Evolutionary conservation across 768 basidiomycete genomes (phyloP), one percentile per base, ranked within the genome.

Genomic region (Tremella yokohamensis): DNA sequence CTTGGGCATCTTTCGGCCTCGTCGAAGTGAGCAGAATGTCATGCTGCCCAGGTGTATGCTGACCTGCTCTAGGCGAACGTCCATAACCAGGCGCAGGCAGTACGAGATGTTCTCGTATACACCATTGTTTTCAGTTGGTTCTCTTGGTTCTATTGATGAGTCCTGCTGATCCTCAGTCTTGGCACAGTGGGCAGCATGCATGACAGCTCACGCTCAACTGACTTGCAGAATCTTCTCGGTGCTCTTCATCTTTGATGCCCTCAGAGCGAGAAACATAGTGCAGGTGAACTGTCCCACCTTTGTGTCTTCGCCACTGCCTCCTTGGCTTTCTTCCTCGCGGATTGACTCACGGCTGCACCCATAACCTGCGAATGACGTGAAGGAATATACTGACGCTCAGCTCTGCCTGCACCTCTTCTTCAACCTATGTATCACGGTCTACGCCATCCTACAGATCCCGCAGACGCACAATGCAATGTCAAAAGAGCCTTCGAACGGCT

Each of bases 171-270:
- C 6, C 11, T 4, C 29, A 34, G 29, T 34, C 29, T 34, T 34
- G 29, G 29, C 29, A 11, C 29, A 34, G 29, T 34, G 29, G 29
- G 29, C 19, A 12, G 48, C 22, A 40, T 18, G 19, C 38, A 19
- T 18, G 38, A 12, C 52, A 4, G 7, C 37, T 90, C 84, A 88
- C 87, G 11, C 11, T 92, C 90, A 16, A 16, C 42, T 53, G 69
- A 82, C 79, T 57, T 77, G 79, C 61, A 98, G 82, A 71, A 87
- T 93, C 66, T 89, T 84, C 62, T 82, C 82, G 74, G 90, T 97
- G 42, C 82, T 82, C 61, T 92, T 66, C 54, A 60, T 68, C 15
- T 71, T 63, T 38, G 69, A 71, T 49, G 69, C 58, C 15, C 59
- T 71, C 7, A 55, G 69, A 57, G 64, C 62, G 7, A 54, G 69